Base-by-base conservation (phyloP, 768 basidiomycete genomes). In the Phaeotremella fagi region DNA sequence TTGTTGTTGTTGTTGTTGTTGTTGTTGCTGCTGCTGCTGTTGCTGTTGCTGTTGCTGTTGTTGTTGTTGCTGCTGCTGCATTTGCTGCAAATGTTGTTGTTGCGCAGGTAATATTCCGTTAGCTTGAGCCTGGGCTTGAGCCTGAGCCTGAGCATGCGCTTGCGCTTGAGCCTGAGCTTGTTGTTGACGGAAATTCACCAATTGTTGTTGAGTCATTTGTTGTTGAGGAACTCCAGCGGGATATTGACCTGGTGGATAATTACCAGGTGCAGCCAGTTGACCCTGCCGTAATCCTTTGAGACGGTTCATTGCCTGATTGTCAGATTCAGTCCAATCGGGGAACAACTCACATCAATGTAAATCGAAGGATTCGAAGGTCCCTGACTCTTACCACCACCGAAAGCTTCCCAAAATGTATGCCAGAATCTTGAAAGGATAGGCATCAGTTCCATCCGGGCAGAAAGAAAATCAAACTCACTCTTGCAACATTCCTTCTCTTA, bases 341-440 rank as follows among this genome's bases (percentile, higher is more conserved):
- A 53, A 16, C 16, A 6, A 50, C 72, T 54, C 25, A 72, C 73
- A 35, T 75, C 71, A 22, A 64, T 57, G 49, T 71, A 75, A 15
- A 59, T 52, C 11, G 45, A 56, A 3, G 72, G 60, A 41, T 63
- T 71, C 37, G 55, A 55, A 2, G 62, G 49, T 1, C 63, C 62
- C n/a, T n/a, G n/a, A 1, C 61, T 62, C 36, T 71, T 72, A 1
- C 63, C 64, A 18, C 64, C 68, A 5, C 60, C 66, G 53, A 75
- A 72, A 1, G 68, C 59, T 38, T 75, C 74, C 70, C 70, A 73
- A 31, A 72, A 75, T 23, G 70, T 64, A 29, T 63, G 58, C 73
- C 73, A 75, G 66, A 70, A 75, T 52, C 67, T 68, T 33, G 33
- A 35, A n/a, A 9, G 11, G n/a, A 14, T 22, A 23, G 24, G 20